These are phyloP conservation scores for Solanum rostratum DNA, from an alignment of 257 asterid species.

Conservation along the genomic window DNA sequence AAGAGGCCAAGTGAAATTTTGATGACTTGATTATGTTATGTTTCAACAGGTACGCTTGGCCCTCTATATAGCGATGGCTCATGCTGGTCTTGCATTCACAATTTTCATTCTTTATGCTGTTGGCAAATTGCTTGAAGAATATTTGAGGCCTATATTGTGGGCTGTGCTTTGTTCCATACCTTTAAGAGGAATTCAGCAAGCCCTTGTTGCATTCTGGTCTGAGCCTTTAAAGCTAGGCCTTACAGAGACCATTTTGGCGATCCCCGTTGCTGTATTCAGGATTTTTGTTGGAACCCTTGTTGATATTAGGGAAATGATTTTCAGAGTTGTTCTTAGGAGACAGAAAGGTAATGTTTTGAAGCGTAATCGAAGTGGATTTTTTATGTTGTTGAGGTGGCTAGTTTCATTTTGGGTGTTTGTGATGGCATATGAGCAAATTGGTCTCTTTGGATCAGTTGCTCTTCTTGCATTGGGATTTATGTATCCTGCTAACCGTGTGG, in stretches of 20 bases:
- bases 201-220: constrained; percentile 84
- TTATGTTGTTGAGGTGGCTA: constrained; percentile 62
- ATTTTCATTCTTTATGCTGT: constrained; percentile 57
- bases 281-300: constrained; percentile 64
- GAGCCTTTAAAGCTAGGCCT: constrained; percentile 76
- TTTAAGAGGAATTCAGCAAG: constrained; percentile 70
- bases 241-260: constrained; percentile 71
- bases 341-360: constrained; percentile 18
- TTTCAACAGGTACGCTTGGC: constrained; percentile 77
- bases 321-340: constrained; percentile 35
- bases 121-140: constrained; percentile 66
- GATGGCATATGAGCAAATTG: constrained; percentile 69
- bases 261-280: constrained; percentile 73
- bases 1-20: not conserved
- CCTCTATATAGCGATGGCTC: constrained; percentile 93
- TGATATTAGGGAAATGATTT: constrained; percentile 46
- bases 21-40: not conserved
- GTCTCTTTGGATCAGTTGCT: constrained; percentile 44
- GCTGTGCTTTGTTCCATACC: constrained; percentile 93
- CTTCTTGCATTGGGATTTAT: constrained; percentile 59
- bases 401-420: constrained; percentile 81
- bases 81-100: constrained; percentile 70
- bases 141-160: constrained; percentile 84
- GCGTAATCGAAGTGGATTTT: constrained; percentile 52
- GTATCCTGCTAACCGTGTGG: constrained; percentile 48